Conservation (phyloP, 306 rosid species). For the Styphnolobium japonicum region DNA sequence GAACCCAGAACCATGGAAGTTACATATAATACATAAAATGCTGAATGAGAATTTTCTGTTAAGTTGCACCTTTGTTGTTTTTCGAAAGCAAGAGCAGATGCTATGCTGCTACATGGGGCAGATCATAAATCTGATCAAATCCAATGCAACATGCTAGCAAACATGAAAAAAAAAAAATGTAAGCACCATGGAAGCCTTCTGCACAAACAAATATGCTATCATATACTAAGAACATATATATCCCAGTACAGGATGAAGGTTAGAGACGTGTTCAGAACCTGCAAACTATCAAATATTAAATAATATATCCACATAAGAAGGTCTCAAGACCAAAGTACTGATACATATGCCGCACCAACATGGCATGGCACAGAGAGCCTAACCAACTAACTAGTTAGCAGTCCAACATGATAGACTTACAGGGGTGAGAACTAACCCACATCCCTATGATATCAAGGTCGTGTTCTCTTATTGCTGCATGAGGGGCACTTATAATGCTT, state of each 20-base stretch:
- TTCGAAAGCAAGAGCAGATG: background rate
- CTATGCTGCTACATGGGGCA: background rate
- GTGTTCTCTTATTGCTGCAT: constrained; percentile 40
- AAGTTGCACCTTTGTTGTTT: background rate
- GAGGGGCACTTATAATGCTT: constrained; percentile 46
- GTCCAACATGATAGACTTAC: constrained; percentile 39
- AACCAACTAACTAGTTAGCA: constrained; percentile 46
- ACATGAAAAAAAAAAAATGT: background rate
- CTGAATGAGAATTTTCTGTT: background rate
- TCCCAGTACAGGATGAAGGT: background rate
- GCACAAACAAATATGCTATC: constrained; percentile 16
- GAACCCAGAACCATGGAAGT: background rate
- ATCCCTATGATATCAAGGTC: constrained; percentile 44
- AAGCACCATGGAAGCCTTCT: background rate
- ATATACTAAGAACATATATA: background rate
- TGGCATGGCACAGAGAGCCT: constrained; percentile 26
- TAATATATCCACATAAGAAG: constrained; percentile 29
- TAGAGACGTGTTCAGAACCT: constrained; percentile 20
- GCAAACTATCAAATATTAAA: constrained; percentile 25
- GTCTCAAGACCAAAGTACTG: constrained; percentile 23
- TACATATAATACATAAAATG: background rate
- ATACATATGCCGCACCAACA: constrained; percentile 33
- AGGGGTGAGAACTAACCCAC: constrained; percentile 29
- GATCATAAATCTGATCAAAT: constrained; percentile 26
- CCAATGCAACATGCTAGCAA: background rate